These are phyloP conservation scores for Penicillium thymicola DNA, from an alignment of 2,329 filamentous ascomycete genomes.

Conservation along the genomic window DNA sequence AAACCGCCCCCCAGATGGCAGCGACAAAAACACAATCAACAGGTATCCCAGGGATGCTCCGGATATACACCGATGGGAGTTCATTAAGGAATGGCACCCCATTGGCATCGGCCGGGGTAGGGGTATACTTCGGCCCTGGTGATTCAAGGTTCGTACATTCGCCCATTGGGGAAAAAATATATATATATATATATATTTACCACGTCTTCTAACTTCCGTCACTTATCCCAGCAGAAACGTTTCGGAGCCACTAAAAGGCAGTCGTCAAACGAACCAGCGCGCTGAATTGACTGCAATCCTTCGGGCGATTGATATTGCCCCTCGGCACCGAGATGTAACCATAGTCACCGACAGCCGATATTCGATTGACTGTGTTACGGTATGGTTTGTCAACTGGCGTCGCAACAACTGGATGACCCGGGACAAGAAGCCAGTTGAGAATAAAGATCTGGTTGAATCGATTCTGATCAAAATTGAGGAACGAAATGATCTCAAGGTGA, in stretches of 20 bases:
- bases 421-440: constrained; percentile 70
- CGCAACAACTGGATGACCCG: constrained; percentile 74
- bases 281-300: constrained; percentile 90
- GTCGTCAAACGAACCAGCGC: constrained; percentile 85
- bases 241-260: constrained; percentile 71
- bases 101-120: constrained; percentile 58
- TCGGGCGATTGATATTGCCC: constrained; percentile 74
- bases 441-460: constrained; percentile 75
- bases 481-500: constrained; percentile 56
- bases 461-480: constrained; percentile 70
- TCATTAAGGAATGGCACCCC: constrained; percentile 56
- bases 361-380: constrained; percentile 80
- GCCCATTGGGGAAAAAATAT: not conserved
- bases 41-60: constrained; percentile 50
- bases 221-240: constrained; percentile 55
- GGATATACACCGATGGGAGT: constrained; percentile 64
- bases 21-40: constrained; percentile 45
- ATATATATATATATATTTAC: too few relatives aligned
- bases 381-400: constrained; percentile 78
- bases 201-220: constrained; percentile 23
- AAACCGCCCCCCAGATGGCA: constrained; percentile 50
- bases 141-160: constrained; percentile 51
- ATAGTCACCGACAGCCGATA: constrained; percentile 91
- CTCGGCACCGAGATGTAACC: constrained; percentile 63
- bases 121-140: constrained; percentile 62